Conservation (phyloP, 176 grass and related monocot species). For the Saccharum spontaneum region DNA sequence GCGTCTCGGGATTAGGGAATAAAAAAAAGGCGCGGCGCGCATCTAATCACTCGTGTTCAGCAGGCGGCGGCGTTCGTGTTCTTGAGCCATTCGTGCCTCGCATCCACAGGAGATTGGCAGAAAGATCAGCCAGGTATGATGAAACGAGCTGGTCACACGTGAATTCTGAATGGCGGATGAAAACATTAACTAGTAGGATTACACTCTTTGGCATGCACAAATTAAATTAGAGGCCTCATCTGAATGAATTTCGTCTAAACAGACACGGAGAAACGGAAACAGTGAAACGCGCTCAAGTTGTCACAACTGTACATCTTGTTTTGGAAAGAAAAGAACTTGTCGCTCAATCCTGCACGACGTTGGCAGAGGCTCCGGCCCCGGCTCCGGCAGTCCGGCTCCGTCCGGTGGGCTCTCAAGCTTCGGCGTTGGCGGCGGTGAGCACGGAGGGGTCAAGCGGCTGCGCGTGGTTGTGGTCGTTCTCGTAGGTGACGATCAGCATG, state of each 20-base stretch:
- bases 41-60: background rate
- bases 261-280: background rate
- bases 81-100: background rate
- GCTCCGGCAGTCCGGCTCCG: no score
- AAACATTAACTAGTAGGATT: background rate
- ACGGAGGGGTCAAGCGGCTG: conserved; percentile 42
- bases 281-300: background rate
- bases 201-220: background rate
- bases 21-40: no score
- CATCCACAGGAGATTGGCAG: background rate
- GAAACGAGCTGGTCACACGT: background rate
- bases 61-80: background rate
- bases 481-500: conserved; percentile 78
- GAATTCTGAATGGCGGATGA: background rate
- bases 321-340: background rate
- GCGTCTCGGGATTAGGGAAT: background rate
- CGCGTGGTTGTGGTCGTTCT: conserved; percentile 79
- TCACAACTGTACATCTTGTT: background rate
- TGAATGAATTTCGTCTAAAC: background rate
- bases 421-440: background rate
- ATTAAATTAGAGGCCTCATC: background rate
- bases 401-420: background rate
- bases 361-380: background rate
- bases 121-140: background rate
- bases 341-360: background rate